Percentiles rank a stretch among this genome's conserved stretches.
phyloP scores from a whole-genome alignment of 768 basidiomycete species.

The Suillus subluteus region DNA sequence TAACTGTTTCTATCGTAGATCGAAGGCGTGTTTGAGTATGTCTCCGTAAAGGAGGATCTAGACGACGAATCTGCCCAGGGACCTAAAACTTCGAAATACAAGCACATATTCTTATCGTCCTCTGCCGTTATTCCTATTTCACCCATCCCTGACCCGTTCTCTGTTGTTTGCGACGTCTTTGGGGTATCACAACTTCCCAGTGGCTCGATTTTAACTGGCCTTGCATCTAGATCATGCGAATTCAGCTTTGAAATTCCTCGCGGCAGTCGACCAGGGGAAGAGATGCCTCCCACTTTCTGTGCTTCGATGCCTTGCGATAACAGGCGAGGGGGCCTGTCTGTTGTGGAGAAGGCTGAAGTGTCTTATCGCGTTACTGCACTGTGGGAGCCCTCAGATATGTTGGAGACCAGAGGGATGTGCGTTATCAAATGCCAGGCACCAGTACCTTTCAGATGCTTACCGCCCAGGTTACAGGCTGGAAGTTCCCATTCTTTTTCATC shows the following conservation, averaged over 20 bases:
- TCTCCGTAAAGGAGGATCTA: slow-evolving; percentile 27
- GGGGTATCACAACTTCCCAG: slow-evolving; percentile 52
- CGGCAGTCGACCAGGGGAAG: slow-evolving; percentile 52
- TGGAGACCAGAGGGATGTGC: slow-evolving; percentile 51
- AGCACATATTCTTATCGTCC: slow-evolving; percentile 55
- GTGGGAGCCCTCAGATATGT: slow-evolving; percentile 59
- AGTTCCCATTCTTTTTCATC: slow-evolving; percentile 64
- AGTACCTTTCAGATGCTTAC: slow-evolving; percentile 12
- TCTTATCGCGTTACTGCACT: slow-evolving; percentile 57
- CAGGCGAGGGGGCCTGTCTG: slow-evolving; percentile 27
- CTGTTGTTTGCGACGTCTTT: slow-evolving; percentile 36
- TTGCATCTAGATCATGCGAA: slow-evolving; percentile 36
- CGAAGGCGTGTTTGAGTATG: slow-evolving; percentile 62
- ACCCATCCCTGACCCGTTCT: slow-evolving; percentile 24
- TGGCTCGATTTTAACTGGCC: slow-evolving; percentile 40
- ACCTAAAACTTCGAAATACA: slow-evolving; percentile 29
- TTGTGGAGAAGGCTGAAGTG: slow-evolving; percentile 45
- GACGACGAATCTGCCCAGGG: slow-evolving; percentile 24
- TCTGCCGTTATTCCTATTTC: slow-evolving; percentile 48
- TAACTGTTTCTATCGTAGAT: slow-evolving; percentile 43
- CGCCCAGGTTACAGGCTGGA: slow-evolving; percentile 50
- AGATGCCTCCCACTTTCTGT: slow-evolving; percentile 64
- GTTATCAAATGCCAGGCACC: slow-evolving; percentile 26
- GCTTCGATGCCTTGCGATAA: slow-evolving; percentile 36
- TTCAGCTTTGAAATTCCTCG: slow-evolving; percentile 64